A percentile compares a stretch with the other conserved stretches of the same genome.
Conservation (phyloP, 441 rosid genomes). For the Syzygium malaccense region DNA sequence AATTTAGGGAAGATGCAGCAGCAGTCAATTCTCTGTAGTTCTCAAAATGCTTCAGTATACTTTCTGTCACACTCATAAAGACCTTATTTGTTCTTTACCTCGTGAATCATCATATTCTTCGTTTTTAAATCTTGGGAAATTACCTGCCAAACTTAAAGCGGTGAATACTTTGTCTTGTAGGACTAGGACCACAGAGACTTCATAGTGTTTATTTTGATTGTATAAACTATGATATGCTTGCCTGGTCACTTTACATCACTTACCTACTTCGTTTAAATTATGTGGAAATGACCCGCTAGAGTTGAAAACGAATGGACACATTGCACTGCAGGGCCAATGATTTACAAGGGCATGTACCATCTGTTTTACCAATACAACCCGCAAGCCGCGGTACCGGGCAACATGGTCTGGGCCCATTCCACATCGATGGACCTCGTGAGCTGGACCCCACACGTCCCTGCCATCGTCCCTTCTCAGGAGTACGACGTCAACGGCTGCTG, state of each 20-base stretch:
- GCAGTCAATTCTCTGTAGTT: neutral
- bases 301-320: neutral
- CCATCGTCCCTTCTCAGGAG: constrained; percentile 20
- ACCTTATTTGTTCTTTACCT: neutral
- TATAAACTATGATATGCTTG: neutral
- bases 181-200: neutral
- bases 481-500: constrained; percentile 40
- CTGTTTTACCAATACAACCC: constrained; percentile 46
- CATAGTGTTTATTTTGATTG: neutral
- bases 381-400: constrained; percentile 21
- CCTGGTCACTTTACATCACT: neutral
- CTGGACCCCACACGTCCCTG: constrained; percentile 37
- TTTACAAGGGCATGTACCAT: constrained; percentile 45
- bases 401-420: constrained; percentile 49
- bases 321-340: constrained; percentile 36
- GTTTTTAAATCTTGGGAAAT: neutral
- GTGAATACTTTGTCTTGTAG: neutral
- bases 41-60: neutral
- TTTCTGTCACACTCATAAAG: neutral
- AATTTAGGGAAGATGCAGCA: neutral
- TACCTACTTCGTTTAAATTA: neutral
- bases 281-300: neutral
- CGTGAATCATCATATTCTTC: neutral
- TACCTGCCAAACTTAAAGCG: neutral
- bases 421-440: constrained; percentile 43